Evolutionary conservation across 192 early-diverging fungal genomes (phyloP).

Genomic region (Podila clonocystis): DNA sequence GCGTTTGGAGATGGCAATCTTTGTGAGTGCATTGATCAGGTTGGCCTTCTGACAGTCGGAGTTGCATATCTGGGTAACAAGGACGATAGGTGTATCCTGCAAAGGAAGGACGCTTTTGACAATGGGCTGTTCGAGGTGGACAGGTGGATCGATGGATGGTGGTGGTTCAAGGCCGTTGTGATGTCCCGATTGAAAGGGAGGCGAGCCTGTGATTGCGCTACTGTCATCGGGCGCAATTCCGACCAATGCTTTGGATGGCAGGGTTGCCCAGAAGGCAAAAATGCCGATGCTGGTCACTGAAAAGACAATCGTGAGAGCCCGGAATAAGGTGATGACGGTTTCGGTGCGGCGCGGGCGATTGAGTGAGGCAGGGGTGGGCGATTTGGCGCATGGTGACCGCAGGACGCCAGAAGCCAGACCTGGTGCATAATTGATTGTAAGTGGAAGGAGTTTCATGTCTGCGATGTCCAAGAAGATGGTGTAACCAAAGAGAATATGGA

Average conservation of each 20-base stretch:
- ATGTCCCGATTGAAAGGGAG: slow-evolving; percentile 30
- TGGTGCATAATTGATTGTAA: slow-evolving; percentile 20
- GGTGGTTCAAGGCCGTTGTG: slow-evolving; percentile 6
- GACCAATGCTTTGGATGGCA: neutral
- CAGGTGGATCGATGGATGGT: slow-evolving; percentile 16
- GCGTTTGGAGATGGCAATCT: slow-evolving; percentile 22
- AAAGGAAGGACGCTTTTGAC: too few relatives aligned
- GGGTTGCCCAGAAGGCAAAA: slow-evolving; percentile 11
- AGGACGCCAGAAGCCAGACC: neutral
- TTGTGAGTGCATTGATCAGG: slow-evolving; percentile 24
- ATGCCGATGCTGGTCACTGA: slow-evolving; percentile 20
- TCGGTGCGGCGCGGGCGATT: slow-evolving; percentile 32
- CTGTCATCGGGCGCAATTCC: neutral
- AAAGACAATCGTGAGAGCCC: slow-evolving; percentile 28
- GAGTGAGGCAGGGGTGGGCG: slow-evolving; percentile 41
- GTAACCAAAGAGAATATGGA: neutral
- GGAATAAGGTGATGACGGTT: slow-evolving; percentile 23
- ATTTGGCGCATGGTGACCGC: slow-evolving; percentile 42
- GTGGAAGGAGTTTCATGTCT: slow-evolving; percentile 32
- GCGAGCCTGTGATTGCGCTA: neutral
- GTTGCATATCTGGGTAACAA: slow-evolving; percentile 2
- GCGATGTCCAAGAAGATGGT: neutral
- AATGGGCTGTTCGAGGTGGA: neutral
- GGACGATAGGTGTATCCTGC: neutral
- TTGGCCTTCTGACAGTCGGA: slow-evolving; percentile 19